A percentile compares a stretch with the other conserved stretches of the same genome.
Conservation (phyloP, 805 yeast genomes). For the Citeromyces nyonsensis region DNA sequence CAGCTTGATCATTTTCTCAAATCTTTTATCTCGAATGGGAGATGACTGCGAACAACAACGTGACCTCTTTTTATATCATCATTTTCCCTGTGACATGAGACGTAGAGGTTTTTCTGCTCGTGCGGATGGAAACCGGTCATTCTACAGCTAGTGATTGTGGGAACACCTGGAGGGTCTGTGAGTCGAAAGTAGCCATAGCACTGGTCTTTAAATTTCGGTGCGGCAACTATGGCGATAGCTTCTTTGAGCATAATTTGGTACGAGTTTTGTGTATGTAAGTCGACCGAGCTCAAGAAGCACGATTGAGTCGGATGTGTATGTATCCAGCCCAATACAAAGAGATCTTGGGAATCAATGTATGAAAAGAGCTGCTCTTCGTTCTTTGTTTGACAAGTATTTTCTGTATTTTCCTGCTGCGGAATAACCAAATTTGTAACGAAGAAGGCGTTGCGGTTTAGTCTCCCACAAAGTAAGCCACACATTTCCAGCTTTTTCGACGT, state of each 20-base stretch:
- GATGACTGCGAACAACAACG: conserved; percentile 24
- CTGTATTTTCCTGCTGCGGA: conserved; percentile 48
- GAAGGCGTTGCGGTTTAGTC: conserved; percentile 42
- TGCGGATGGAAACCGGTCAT: conserved; percentile 48
- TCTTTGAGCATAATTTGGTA: conserved; percentile 60
- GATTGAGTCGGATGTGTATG: conserved; percentile 65
- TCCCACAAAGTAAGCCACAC: conserved; percentile 55
- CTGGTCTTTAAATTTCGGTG: conserved; percentile 18
- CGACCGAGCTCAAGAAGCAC: conserved; percentile 54
- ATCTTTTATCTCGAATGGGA: conserved; percentile 35
- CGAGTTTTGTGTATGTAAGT: conserved; percentile 51
- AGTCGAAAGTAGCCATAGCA: conserved; percentile 41
- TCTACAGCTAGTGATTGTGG: conserved; percentile 33
- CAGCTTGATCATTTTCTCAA: conserved; percentile 14
- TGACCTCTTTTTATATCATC: conserved; percentile 24
- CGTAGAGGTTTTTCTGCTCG: conserved; percentile 31
- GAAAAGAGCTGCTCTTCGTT: conserved; percentile 45
- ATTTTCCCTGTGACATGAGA: conserved; percentile 20
- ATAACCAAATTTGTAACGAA: conserved; percentile 45
- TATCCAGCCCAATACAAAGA: conserved; percentile 61
- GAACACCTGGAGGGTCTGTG: conserved; percentile 53
- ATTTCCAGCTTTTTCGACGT: conserved; percentile 40
- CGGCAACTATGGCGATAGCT: conserved; percentile 53
- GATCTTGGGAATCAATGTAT: conserved; percentile 33
- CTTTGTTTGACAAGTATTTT: conserved; percentile 45